Conservation (phyloP, 2,329 filamentous ascomycete genomes). For the Clonostachys chloroleuca region DNA sequence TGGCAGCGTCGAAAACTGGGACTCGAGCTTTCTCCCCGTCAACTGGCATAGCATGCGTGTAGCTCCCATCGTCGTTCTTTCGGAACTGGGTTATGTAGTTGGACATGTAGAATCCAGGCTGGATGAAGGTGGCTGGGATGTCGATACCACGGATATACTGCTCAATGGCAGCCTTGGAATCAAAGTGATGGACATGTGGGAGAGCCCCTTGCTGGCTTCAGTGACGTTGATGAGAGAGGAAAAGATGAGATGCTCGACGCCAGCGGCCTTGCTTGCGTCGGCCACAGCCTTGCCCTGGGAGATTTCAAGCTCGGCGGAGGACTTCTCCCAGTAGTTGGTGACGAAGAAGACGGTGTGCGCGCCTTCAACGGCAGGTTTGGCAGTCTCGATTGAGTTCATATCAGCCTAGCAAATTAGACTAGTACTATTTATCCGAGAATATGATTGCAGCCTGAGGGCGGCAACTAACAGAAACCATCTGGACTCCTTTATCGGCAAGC, state of each 20-base stretch:
- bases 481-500: conserved; percentile 32
- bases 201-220: conserved; percentile 26
- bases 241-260: conserved; percentile 40
- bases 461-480: conserved; percentile 28
- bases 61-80: conserved; percentile 20
- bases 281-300: conserved; percentile 39
- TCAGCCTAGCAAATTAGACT: conserved; percentile 23
- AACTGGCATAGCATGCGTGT: conserved; percentile 17
- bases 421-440: conserved; percentile 1
- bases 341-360: conserved; percentile 37
- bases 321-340: conserved; percentile 30
- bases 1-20: conserved; percentile 28
- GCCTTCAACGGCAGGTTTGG: conserved; percentile 28
- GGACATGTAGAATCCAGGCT: conserved; percentile 50
- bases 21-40: conserved; percentile 20
- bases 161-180: conserved; percentile 51
- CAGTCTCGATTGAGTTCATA: conserved; percentile 26
- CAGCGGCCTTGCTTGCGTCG: conserved; percentile 35
- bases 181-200: conserved; percentile 41
- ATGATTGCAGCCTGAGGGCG: not conserved
- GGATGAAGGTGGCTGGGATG: conserved; percentile 45
- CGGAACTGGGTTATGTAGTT: conserved; percentile 27
- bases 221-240: conserved; percentile 35
- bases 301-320: conserved; percentile 25
- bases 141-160: conserved; percentile 46